These are phyloP conservation scores for Polytrichum commune DNA, from an alignment of 225 moss, liverwort and hornwort genomes.

Conservation along the genomic window DNA sequence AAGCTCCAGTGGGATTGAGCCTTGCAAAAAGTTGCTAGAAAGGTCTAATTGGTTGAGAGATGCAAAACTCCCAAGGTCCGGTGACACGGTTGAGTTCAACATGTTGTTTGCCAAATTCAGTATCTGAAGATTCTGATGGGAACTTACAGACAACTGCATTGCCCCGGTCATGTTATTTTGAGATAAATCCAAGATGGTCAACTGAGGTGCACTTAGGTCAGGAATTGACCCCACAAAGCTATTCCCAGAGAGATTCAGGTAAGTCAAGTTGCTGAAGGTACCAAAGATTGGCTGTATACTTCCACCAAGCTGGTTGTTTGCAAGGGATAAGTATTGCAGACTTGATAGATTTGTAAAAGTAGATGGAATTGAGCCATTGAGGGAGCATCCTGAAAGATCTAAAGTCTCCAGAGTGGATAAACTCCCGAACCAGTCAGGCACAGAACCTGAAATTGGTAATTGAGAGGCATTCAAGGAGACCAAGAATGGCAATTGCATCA, in stretches of 20 bases:
- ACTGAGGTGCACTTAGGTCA: slow-evolving; percentile 19
- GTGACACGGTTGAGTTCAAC: slow-evolving; percentile 35
- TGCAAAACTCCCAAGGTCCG: slow-evolving; percentile 37
- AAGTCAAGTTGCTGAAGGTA: slow-evolving; percentile 42
- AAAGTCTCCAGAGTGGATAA: slow-evolving; percentile 51
- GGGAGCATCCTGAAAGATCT: slow-evolving; percentile 58
- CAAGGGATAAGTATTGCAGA: slow-evolving; percentile 46
- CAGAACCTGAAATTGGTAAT: slow-evolving; percentile 25
- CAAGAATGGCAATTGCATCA: slow-evolving; percentile 53
- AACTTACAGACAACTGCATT: slow-evolving; percentile 22
- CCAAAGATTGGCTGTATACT: slow-evolving; percentile 41
- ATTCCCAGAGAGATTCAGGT: slow-evolving; percentile 70
- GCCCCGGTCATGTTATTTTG: slow-evolving; percentile 44
- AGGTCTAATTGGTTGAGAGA: slow-evolving; percentile 52
- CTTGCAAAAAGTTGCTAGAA: slow-evolving; percentile 43
- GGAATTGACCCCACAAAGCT: slow-evolving; percentile 61
- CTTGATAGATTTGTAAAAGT: slow-evolving; percentile 46
- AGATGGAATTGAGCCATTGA: slow-evolving; percentile 51
- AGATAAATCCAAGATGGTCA: slow-evolving; percentile 58
- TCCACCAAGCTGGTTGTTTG: slow-evolving; percentile 57
- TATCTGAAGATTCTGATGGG: slow-evolving; percentile 31
- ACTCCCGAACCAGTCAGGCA: slow-evolving; percentile 67
- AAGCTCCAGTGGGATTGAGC: slow-evolving; percentile 52
- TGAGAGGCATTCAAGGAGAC: slow-evolving; percentile 71
- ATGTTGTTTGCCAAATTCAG: slow-evolving; percentile 45